These are phyloP conservation scores for Dipteronia dyeriana DNA, from an alignment of 345 rosid genomes.

Conservation along the genomic window DNA sequence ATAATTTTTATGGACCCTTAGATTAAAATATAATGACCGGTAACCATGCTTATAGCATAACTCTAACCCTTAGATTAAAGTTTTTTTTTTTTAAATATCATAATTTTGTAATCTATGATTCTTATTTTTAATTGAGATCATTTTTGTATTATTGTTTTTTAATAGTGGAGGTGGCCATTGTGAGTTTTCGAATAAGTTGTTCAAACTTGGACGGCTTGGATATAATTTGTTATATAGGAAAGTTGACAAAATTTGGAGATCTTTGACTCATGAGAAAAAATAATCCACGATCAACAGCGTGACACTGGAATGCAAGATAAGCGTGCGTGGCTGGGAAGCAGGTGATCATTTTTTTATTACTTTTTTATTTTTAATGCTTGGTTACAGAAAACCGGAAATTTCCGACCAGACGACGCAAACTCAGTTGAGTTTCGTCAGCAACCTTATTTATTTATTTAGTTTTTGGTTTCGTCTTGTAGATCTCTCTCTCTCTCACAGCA, in stretches of 20 bases:
- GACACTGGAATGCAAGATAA: not conserved
- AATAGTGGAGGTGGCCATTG: too few relatives aligned
- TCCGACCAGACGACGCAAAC: conserved; percentile 39
- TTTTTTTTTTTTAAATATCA: too few relatives aligned
- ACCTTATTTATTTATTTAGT: not conserved
- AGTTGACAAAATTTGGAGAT: not conserved
- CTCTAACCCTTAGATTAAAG: too few relatives aligned
- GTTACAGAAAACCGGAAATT: conserved; percentile 22
- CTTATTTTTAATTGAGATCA: too few relatives aligned
- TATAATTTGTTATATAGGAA: too few relatives aligned
- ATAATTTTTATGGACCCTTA: too few relatives aligned
- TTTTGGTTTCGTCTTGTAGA: not conserved
- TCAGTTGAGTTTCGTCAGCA: not conserved
- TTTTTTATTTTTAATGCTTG: not conserved
- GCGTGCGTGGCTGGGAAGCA: not conserved
- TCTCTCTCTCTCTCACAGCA: not conserved
- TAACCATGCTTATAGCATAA: too few relatives aligned
- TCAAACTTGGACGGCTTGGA: too few relatives aligned
- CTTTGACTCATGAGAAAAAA: not conserved
- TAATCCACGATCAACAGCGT: not conserved
- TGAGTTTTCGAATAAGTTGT: too few relatives aligned
- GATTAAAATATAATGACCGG: too few relatives aligned
- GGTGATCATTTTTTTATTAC: not conserved
- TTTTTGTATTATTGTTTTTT: too few relatives aligned
- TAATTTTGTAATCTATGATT: too few relatives aligned